Conservation (phyloP, 2,329 filamentous ascomycete species). For the Epichloe sylvatica region DNA sequence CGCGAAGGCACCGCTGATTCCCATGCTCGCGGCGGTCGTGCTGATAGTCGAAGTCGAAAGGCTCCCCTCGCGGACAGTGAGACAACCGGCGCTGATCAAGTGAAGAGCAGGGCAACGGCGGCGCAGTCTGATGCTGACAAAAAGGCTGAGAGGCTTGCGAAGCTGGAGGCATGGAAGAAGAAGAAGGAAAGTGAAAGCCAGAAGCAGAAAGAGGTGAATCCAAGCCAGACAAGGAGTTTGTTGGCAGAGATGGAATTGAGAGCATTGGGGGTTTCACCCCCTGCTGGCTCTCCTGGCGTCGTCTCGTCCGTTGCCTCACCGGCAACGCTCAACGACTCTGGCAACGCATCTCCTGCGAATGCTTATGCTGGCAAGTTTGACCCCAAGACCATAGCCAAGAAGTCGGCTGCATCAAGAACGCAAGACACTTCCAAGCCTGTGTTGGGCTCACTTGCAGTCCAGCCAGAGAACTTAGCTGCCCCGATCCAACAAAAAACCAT, state of each 20-base stretch:
- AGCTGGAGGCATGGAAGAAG: conserved; percentile 83
- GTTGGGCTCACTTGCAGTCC: conserved; percentile 33
- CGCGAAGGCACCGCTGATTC: conserved; percentile 61
- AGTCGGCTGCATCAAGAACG: conserved; percentile 47
- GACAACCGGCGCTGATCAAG: conserved; percentile 40
- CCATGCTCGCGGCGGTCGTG: conserved; percentile 49
- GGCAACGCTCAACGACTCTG: conserved; percentile 27
- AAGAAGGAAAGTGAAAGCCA: conserved; percentile 66
- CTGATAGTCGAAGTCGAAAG: conserved; percentile 43
- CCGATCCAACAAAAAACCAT: conserved; percentile 20
- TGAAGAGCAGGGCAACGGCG: conserved; percentile 37
- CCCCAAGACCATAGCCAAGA: conserved; percentile 74
- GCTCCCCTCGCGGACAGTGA: conserved; percentile 36
- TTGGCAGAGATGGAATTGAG: conserved; percentile 63
- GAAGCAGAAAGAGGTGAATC: conserved; percentile 55
- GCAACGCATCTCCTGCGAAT: conserved; percentile 35
- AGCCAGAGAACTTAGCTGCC: conserved; percentile 21
- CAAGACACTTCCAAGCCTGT: conserved; percentile 35
- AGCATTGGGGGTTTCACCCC: conserved; percentile 33
- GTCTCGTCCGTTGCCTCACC: conserved; percentile 38
- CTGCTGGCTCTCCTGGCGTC: conserved; percentile 35
- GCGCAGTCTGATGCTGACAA: conserved; percentile 54
- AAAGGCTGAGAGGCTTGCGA: conserved; percentile 66
- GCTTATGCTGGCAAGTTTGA: conserved; percentile 71
- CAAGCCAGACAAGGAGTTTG: conserved; percentile 51